Conservation (phyloP, 495 filamentous ascomycete species). For the Evansstolkia leycettana region DNA sequence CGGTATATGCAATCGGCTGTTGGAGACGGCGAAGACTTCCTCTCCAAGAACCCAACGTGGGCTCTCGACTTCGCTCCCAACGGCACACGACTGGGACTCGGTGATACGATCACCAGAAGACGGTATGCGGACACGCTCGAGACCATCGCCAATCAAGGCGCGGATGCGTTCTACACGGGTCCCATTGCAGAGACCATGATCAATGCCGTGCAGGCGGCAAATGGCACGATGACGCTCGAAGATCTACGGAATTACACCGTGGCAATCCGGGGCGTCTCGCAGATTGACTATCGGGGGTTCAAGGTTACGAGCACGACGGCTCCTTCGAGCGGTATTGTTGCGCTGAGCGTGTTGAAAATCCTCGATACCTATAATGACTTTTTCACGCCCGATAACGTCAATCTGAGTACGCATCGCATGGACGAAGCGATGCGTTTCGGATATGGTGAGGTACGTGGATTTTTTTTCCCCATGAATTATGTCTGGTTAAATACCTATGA, state of each 20-base stretch:
- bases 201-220: constrained; percentile 42
- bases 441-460: constrained; percentile 48
- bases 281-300: constrained; percentile 60
- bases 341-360: constrained; percentile 62
- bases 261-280: constrained; percentile 43
- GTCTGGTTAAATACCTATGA: background rate
- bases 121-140: constrained; percentile 71
- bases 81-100: constrained; percentile 52
- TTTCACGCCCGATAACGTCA: constrained; percentile 37
- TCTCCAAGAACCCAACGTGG: constrained; percentile 62
- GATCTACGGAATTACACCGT: constrained; percentile 63
- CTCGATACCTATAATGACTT: constrained; percentile 58
- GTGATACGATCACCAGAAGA: constrained; percentile 65
- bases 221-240: constrained; percentile 73
- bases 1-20: constrained; percentile 48
- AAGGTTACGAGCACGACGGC: constrained; percentile 55
- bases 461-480: background rate
- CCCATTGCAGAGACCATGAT: constrained; percentile 63
- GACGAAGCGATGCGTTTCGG: constrained; percentile 81
- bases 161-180: constrained; percentile 68
- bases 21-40: constrained; percentile 40
- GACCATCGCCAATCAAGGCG: constrained; percentile 54
- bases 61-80: constrained; percentile 83
- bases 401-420: constrained; percentile 64
- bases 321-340: constrained; percentile 63